Percentiles rank a stretch among this genome's conserved stretches.
Conservation (phyloP, 2,329 filamentous ascomycete species). For the Fusarium floridanum region DNA sequence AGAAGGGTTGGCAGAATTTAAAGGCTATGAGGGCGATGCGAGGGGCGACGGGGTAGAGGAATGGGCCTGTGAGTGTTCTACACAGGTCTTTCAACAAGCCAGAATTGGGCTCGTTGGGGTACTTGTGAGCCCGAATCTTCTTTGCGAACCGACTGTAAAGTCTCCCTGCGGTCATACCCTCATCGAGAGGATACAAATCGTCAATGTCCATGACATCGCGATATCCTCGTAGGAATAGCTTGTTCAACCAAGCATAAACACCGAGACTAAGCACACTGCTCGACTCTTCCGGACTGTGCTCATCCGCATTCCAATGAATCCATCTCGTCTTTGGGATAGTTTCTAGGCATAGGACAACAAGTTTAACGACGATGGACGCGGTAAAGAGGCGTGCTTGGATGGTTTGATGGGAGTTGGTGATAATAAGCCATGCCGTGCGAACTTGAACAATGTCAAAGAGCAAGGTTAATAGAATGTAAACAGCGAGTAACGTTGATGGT, state of each 20-base stretch:
- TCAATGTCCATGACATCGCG: constrained; percentile 48
- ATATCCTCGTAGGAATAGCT: constrained; percentile 54
- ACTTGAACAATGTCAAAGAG: constrained; percentile 59
- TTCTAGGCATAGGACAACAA: constrained; percentile 53
- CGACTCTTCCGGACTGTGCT: constrained; percentile 56
- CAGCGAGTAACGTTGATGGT: constrained; percentile 58
- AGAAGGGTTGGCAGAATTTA: constrained; percentile 58
- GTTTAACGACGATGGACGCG: constrained; percentile 52
- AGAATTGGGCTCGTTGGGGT: constrained; percentile 38
- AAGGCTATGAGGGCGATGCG: constrained; percentile 56
- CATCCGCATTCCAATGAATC: constrained; percentile 51
- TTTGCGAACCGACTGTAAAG: constrained; percentile 35
- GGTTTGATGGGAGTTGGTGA: constrained; percentile 24
- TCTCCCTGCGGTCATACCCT: constrained; percentile 39
- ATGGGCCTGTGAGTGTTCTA: constrained; percentile 48
- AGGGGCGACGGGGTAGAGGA: constrained; percentile 53
- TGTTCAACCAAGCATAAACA: constrained; percentile 53
- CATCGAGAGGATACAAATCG: constrained; percentile 54
- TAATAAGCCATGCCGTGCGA: constrained; percentile 58
- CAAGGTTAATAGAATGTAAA: constrained; percentile 57
- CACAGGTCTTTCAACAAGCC: constrained; percentile 49
- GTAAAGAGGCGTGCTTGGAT: constrained; percentile 51
- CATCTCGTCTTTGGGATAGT: constrained; percentile 54
- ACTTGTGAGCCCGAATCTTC: constrained; percentile 43
- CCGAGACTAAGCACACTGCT: constrained; percentile 50